These are phyloP conservation scores for Aspergillus haitiensis DNA, from an alignment of 495 filamentous ascomycete species.

Conservation along the genomic window DNA sequence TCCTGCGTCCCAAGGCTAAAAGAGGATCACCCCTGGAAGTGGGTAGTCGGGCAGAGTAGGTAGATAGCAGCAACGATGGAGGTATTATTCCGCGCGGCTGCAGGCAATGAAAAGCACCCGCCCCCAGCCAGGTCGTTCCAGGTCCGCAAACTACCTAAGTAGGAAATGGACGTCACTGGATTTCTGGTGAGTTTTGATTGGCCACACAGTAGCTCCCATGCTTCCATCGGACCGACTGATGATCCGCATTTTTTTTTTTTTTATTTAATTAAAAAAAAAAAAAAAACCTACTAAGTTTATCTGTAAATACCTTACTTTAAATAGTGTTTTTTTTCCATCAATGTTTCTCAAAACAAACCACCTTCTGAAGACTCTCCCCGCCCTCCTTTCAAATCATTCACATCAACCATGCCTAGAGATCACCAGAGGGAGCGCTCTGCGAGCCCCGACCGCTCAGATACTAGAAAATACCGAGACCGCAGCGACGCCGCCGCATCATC, in stretches of 20 bases:
- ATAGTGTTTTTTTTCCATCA: too few species aligned
- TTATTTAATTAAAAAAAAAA: not conserved
- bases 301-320: too few species aligned
- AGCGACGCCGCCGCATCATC: not conserved
- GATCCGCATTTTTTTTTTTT: conserved; percentile 3
- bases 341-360: too few species aligned
- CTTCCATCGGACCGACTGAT: not conserved
- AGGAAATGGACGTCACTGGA: conserved; percentile 5
- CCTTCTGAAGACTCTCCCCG: too few species aligned
- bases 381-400: not conserved
- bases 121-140: too few species aligned
- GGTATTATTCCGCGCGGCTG: too few species aligned
- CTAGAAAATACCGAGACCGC: conserved; percentile 11
- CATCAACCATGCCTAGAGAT: conserved; percentile 11
- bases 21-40: too few species aligned
- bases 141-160: not conserved
- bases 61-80: too few species aligned
- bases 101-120: too few species aligned
- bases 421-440: not conserved
- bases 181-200: not conserved
- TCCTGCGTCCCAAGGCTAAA: too few species aligned
- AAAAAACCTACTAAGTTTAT: too few species aligned
- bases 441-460: not conserved
- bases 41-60: too few species aligned
- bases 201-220: not conserved